phyloP scores from a whole-genome alignment of 2,329 filamentous ascomycete species.

The Huntiella decipiens region DNA sequence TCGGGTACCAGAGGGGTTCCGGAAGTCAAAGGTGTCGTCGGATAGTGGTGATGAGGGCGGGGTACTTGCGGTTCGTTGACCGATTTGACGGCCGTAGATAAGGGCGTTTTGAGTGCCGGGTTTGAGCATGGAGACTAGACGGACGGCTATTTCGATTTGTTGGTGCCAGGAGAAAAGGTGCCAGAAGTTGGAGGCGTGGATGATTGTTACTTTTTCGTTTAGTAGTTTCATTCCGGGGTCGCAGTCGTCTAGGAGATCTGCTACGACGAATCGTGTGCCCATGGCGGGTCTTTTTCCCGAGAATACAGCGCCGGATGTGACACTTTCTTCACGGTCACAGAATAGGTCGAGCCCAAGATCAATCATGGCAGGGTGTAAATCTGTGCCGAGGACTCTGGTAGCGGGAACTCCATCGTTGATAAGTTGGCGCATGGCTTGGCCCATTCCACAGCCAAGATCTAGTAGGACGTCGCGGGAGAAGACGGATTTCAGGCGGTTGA shows the following conservation, averaged over 20 bases:
- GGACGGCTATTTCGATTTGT: constrained; percentile 26
- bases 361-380: constrained; percentile 31
- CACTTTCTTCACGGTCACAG: constrained; percentile 24
- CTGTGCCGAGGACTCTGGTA: constrained; percentile 29
- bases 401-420: constrained; percentile 29
- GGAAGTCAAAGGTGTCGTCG: neutral
- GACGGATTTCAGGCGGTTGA: constrained; percentile 23
- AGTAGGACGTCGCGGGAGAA: constrained; percentile 24
- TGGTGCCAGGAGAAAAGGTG: constrained; percentile 30
- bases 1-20: neutral
- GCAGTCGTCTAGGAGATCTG: constrained; percentile 28
- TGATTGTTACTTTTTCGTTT: constrained; percentile 25
- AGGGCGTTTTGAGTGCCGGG: constrained; percentile 25
- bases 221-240: constrained; percentile 20
- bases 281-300: constrained; percentile 18
- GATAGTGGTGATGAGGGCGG: neutral
- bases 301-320: neutral
- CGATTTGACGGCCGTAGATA: constrained; percentile 33
- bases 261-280: constrained; percentile 28
- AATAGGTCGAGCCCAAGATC: constrained; percentile 46
- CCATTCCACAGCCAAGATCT: constrained; percentile 32
- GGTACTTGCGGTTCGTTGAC: constrained; percentile 15
- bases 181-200: constrained; percentile 31
- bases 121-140: constrained; percentile 27
- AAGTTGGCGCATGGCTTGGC: constrained; percentile 30